Percentiles rank a stretch among this genome's conserved stretches.
phyloP scores from a whole-genome alignment of 2,329 filamentous ascomycete genomes.

The Aspergillus pseudonomiae region DNA sequence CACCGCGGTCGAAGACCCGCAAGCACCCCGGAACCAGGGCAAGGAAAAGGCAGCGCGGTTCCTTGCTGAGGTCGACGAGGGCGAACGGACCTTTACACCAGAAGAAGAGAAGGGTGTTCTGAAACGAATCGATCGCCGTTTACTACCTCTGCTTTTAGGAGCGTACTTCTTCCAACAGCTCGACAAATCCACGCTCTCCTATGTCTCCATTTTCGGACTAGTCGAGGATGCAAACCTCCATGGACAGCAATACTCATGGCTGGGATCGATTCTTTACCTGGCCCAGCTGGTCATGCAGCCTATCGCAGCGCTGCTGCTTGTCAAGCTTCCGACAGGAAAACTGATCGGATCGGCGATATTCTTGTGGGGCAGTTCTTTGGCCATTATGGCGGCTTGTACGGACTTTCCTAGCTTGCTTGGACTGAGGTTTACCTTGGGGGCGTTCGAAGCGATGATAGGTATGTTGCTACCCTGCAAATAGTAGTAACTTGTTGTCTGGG shows the following conservation, averaged over 20 bases:
- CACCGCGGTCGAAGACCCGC: conserved; percentile 6
- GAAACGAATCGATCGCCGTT: conserved; percentile 50
- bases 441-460: conserved; percentile 36
- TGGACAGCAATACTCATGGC: conserved; percentile 60
- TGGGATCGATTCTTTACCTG: conserved; percentile 64
- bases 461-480: neutral
- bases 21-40: neutral
- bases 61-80: conserved; percentile 11
- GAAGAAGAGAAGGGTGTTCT: conserved; percentile 50
- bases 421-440: conserved; percentile 49
- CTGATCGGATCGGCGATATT: conserved; percentile 56
- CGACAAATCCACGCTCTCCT: conserved; percentile 44
- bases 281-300: conserved; percentile 63
- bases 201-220: conserved; percentile 43
- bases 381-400: conserved; percentile 56
- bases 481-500: neutral
- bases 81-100: conserved; percentile 42
- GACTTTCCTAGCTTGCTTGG: conserved; percentile 52
- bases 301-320: conserved; percentile 52
- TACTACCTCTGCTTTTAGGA: conserved; percentile 56
- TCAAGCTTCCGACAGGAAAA: conserved; percentile 53
- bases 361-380: conserved; percentile 56
- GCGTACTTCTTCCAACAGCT: conserved; percentile 64
- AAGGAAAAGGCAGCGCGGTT: conserved; percentile 18
- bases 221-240: conserved; percentile 51